Base-by-base conservation (phyloP, 2,329 filamentous ascomycete species). In the Pseudogymnoascus sp. region DNA sequence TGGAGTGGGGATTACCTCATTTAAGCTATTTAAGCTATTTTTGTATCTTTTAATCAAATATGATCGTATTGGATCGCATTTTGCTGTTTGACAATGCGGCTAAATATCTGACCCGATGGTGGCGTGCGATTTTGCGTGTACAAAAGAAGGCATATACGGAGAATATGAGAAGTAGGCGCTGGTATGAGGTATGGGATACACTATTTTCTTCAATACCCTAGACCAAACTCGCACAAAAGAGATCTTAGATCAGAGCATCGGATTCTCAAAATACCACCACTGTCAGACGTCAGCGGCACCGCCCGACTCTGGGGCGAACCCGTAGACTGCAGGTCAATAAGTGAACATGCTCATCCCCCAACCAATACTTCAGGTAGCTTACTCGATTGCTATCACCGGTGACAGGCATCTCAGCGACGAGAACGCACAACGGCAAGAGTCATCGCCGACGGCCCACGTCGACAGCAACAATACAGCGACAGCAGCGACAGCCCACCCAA, bases 21-120 rank as follows among this genome's bases (percentile, higher is more conserved):
- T 54, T 33, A 54, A 54, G n/a, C 26, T 33, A 33, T 50, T 33
- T n/a, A 54, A 54, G 47, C n/a, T 54, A 33, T 33, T 54, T 54
- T 33, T 54, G 26, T 33, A 33, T 33, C 11, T 54, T 21, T 15
- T 33, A 17, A 54, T 33, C 29, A 33, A 33, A 17, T 54, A 7
- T 33, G 4, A 54, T 33, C n/a, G n/a, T 17, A 17, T 54, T 33
- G 47, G 26, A 7, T 17, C n/a, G 4, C 26, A 15, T 33, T 50
- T 33, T 33, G 26, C 1, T 33, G 17, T 11, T 54, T 33, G n/a
- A 13, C n/a, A 17, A 9, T 54, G 29, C 47, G n/a, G 47, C n/a
- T 33, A 31, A 54, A 33, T 33, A 33, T 21, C 47, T 54, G 44
- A 54, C 44, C 44, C 26, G 44, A 54, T 17, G 9, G 44, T 7